These are phyloP conservation scores for Porogramme epimiltina DNA, from an alignment of 1,284 basidiomycete genomes.

Conservation along the genomic window DNA sequence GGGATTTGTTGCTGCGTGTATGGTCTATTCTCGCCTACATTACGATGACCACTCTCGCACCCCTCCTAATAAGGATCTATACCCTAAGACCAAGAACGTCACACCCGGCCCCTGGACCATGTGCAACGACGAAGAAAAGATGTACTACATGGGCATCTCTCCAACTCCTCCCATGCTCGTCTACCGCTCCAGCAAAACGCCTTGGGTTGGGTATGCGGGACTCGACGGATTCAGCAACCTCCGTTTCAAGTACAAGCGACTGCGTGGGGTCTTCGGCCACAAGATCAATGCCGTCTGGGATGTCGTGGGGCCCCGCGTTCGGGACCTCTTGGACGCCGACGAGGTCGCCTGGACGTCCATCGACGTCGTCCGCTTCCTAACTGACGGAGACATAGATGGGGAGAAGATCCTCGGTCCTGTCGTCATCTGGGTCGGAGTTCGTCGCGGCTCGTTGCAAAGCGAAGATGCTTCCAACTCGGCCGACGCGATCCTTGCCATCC, in stretches of 20 bases:
- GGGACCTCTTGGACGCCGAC: slow-evolving; percentile 12
- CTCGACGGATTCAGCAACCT: too few relatives aligned
- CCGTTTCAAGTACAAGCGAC: neutral
- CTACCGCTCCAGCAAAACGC: neutral
- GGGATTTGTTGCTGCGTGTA: too few relatives aligned
- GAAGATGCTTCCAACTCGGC: neutral
- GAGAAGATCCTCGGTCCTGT: neutral
- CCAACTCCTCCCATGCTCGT: neutral
- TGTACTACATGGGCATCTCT: neutral
- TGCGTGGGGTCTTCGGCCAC: slow-evolving; percentile 1
- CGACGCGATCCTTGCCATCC: slow-evolving; percentile 5
- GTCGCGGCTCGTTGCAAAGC: neutral
- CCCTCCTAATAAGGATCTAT: too few relatives aligned
- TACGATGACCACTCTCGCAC: too few relatives aligned
- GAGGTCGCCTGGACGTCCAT: slow-evolving; percentile 12
- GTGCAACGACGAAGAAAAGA: too few relatives aligned
- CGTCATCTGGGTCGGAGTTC: neutral
- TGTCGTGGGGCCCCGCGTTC: slow-evolving; percentile 19
- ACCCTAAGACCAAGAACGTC: too few relatives aligned
- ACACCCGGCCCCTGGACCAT: too few relatives aligned
- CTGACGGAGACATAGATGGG: neutral
- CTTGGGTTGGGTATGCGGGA: neutral
- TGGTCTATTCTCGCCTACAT: too few relatives aligned
- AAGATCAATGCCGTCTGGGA: slow-evolving; percentile 20
- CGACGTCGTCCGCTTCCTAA: slow-evolving; percentile 18